These are phyloP conservation scores for Volvox africanus DNA, from an alignment of 139 green algal genomes.

Conservation along the genomic window DNA sequence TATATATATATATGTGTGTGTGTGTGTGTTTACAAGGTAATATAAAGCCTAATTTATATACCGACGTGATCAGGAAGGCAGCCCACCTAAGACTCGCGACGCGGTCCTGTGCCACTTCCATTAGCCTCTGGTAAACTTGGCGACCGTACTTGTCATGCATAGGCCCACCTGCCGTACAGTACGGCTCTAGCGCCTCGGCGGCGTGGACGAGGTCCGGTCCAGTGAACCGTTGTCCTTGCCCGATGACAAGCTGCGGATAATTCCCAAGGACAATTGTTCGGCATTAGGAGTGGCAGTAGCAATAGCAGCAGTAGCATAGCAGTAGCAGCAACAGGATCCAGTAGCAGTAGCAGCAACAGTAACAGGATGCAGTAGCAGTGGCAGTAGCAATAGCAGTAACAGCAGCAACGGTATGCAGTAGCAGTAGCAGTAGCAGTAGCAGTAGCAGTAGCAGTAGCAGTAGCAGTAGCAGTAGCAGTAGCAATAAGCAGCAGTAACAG, in stretches of 20 bases:
- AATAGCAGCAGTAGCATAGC: too few relatives aligned
- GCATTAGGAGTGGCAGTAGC: not conserved
- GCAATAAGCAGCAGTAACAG: too few relatives aligned
- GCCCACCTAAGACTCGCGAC: not conserved
- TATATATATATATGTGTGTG: too few relatives aligned
- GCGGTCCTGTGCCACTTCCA: not conserved
- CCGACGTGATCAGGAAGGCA: too few relatives aligned
- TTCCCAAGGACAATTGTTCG: not conserved
- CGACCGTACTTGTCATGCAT: constrained; percentile 12
- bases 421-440: not conserved
- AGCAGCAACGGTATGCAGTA: not conserved
- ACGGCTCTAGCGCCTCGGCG: constrained; percentile 30
- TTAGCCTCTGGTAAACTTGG: not conserved
- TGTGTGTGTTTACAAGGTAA: too few relatives aligned
- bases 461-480: not conserved
- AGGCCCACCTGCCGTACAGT: not conserved
- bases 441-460: not conserved
- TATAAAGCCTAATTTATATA: too few relatives aligned
- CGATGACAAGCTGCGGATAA: not conserved
- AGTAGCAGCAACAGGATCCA: too few relatives aligned
- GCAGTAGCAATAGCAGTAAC: too few relatives aligned
- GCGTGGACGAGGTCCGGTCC: not conserved
- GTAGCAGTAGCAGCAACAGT: too few relatives aligned
- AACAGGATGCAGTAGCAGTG: too few relatives aligned
- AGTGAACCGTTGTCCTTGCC: not conserved